Evolutionary conservation across 345 rosid genomes (phyloP).

Genomic region (Eucalyptus regnans): DNA sequence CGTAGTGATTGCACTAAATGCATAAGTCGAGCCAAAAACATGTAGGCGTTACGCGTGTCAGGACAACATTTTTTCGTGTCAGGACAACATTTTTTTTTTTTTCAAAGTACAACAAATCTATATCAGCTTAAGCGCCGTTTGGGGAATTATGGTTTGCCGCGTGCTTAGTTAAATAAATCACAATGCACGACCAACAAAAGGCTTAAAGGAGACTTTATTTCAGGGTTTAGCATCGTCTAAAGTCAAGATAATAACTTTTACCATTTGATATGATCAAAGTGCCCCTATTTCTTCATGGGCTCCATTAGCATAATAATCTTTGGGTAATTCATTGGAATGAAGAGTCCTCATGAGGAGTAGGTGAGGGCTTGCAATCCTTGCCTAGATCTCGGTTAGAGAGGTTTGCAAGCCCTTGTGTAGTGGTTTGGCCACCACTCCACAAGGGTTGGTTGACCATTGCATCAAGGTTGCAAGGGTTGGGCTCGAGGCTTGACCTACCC

Average conservation of each 20-base stretch:
- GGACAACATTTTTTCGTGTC: not conserved
- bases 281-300: not conserved
- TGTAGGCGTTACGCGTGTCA: not conserved
- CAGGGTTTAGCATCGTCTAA: not conserved
- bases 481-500: not conserved
- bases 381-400: too few species aligned
- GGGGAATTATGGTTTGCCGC: not conserved
- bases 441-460: too few species aligned
- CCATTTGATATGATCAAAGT: not conserved
- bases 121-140: not conserved
- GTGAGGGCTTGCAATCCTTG: too few species aligned
- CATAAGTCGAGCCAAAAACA: not conserved
- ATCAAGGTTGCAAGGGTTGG: too few species aligned
- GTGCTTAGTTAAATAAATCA: not conserved
- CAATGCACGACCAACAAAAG: not conserved
- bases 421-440: too few species aligned
- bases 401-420: accelerated
- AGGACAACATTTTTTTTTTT: not conserved
- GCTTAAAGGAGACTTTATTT: not conserved
- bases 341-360: too few species aligned
- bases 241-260: not conserved
- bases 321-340: too few species aligned
- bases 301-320: too few species aligned
- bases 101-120: not conserved
- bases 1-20: not conserved